Evolutionary conservation across 202 grass and related monocot genomes (phyloP).

Genomic region (Brachypodium distachyon): DNA sequence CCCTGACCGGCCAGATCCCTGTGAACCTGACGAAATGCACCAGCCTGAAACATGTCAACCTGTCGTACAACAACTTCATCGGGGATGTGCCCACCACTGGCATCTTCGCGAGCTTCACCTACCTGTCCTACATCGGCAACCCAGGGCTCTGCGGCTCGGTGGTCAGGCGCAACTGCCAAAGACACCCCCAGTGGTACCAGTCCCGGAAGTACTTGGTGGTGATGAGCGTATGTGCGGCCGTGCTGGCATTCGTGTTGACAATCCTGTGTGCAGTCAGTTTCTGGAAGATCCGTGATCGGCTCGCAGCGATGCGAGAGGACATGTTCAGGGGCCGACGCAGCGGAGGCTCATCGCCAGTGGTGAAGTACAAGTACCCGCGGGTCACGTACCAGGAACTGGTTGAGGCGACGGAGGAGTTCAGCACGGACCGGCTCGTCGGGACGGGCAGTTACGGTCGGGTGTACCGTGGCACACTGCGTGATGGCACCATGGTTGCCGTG

Average conservation of each 20-base stretch:
- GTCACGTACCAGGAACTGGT: slow-evolving; percentile 76
- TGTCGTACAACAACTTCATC: slow-evolving; percentile 72
- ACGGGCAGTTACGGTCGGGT: slow-evolving; percentile 80
- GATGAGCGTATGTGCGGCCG: slow-evolving; percentile 23
- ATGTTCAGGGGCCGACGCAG: slow-evolving; percentile 16
- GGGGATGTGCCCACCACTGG: slow-evolving; percentile 45
- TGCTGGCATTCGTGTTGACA: slow-evolving; percentile 40
- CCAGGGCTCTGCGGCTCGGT: slow-evolving; percentile 39
- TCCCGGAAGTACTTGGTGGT: slow-evolving; percentile 46
- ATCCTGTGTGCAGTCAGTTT: slow-evolving; percentile 34
- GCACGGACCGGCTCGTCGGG: slow-evolving; percentile 48
- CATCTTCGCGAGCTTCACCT: slow-evolving; percentile 41
- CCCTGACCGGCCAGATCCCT: slow-evolving; percentile 58
- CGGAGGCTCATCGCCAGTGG: slow-evolving; percentile 40
- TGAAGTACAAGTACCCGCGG: slow-evolving; percentile 78
- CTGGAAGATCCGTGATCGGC: slow-evolving; percentile 32
- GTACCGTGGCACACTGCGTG: slow-evolving; percentile 57
- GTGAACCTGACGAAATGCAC: slow-evolving; percentile 36
- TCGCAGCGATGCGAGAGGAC: slow-evolving; percentile 14
- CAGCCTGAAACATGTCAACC: slow-evolving; percentile 43
- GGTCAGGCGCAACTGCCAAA: slow-evolving; percentile 17
- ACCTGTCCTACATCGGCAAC: slow-evolving; percentile 63
- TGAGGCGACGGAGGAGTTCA: slow-evolving; percentile 66
- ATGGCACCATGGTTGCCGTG: slow-evolving; percentile 68
- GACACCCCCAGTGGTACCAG: slow-evolving; percentile 25